Conservation (phyloP, 441 rosid genomes). For the Corymbia citriodora region DNA sequence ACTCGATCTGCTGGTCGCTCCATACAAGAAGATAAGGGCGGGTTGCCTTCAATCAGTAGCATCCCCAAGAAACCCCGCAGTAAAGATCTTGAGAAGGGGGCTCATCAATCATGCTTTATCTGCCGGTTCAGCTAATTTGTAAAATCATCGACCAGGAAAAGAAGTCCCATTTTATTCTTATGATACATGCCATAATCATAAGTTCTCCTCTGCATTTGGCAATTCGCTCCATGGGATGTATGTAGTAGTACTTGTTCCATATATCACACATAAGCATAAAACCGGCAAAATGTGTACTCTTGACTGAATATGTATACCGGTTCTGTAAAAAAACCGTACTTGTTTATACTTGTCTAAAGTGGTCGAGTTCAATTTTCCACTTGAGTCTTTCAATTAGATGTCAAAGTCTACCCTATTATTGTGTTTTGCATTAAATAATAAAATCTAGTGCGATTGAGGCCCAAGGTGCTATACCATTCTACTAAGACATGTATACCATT, state of each 20-base stretch:
- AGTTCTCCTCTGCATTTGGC: not conserved
- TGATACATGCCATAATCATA: not conserved
- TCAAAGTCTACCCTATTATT: not conserved
- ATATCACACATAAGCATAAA: not conserved
- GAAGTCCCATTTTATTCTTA: not conserved
- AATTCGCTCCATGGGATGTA: not conserved
- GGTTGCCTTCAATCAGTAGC: slow-evolving; percentile 15
- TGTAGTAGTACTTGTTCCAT: not conserved
- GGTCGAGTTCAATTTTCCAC: not conserved
- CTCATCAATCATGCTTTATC: not conserved
- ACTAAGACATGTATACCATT: not conserved
- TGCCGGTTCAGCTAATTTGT: not conserved
- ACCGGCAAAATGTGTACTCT: not conserved
- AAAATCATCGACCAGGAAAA: not conserved
- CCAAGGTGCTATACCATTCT: not conserved
- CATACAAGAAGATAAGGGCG: slow-evolving; percentile 36
- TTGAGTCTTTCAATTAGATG: not conserved
- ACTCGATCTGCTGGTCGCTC: slow-evolving; percentile 20
- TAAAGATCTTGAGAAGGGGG: slow-evolving; percentile 28
- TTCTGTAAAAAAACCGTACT: not conserved
- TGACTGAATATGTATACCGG: not conserved
- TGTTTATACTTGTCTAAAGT: not conserved
- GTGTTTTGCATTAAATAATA: not conserved
- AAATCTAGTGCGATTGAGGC: not conserved
- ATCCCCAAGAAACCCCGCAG: slow-evolving; percentile 24